Percentiles rank a stretch among this genome's conserved stretches.
phyloP scores from a whole-genome alignment of 257 asterid species.

The Echium plantagineum region DNA sequence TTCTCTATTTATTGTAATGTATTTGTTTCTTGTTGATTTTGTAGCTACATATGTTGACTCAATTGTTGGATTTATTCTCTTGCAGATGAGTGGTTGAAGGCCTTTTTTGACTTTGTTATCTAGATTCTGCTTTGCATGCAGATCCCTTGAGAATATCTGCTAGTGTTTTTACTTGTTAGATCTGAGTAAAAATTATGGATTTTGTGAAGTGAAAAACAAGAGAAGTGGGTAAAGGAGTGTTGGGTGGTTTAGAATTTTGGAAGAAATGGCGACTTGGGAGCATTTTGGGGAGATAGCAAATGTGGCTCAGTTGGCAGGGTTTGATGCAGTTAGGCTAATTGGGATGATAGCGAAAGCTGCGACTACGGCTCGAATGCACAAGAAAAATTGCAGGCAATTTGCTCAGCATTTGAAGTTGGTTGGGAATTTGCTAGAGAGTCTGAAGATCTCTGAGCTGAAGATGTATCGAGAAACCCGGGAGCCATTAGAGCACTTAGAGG shows the following conservation, averaged over 20 bases:
- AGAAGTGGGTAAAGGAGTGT: constrained; percentile 1
- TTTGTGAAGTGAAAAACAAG: constrained; percentile 12
- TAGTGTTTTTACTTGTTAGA: background rate
- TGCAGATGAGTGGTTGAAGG: constrained; percentile 14
- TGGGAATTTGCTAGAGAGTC: constrained; percentile 71
- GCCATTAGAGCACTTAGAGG: constrained; percentile 83
- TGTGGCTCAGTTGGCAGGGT: constrained; percentile 64
- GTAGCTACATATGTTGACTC: constrained; percentile 8
- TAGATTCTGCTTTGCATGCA: constrained; percentile 1
- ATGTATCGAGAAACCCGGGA: constrained; percentile 80
- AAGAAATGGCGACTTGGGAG: constrained; percentile 53
- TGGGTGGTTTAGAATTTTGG: background rate
- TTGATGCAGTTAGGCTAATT: constrained; percentile 64
- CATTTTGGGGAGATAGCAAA: constrained; percentile 73
- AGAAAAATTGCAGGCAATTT: constrained; percentile 70
- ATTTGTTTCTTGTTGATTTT: constrained; percentile 1
- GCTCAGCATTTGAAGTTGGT: constrained; percentile 71
- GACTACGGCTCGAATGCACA: constrained; percentile 78
- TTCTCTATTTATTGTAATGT: background rate
- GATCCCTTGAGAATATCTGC: background rate
- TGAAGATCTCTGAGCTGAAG: constrained; percentile 66
- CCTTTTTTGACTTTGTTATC: constrained; percentile 6
- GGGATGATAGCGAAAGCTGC: constrained; percentile 83
- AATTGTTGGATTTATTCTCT: constrained; percentile 9
- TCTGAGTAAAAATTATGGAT: background rate